phyloP scores from a whole-genome alignment of 768 basidiomycete genomes.

The Candolleomyces aberdarensis region DNA sequence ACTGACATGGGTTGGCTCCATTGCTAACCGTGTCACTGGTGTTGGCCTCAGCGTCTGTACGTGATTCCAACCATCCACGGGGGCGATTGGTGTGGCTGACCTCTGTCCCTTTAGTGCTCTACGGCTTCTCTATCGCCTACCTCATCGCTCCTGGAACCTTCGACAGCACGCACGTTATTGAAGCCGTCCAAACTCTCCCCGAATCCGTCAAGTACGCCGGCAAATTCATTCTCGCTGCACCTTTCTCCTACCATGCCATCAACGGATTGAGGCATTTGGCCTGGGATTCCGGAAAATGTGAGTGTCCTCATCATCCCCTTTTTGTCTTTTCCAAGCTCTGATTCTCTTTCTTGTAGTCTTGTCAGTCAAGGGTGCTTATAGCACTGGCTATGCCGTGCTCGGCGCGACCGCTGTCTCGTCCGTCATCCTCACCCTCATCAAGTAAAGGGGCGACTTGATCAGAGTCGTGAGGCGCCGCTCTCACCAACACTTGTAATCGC shows the following conservation, averaged over 20 bases:
- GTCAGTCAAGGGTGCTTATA: constrained; percentile 76
- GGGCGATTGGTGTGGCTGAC: background rate
- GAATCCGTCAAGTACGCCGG: constrained; percentile 70
- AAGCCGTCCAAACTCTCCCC: constrained; percentile 67
- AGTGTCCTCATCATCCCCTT: constrained; percentile 29
- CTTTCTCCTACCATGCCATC: constrained; percentile 87
- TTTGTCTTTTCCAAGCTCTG: background rate
- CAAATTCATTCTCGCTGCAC: constrained; percentile 78
- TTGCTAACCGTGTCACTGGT: constrained; percentile 86
- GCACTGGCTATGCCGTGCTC: constrained; percentile 79
- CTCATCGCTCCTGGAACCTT: constrained; percentile 79
- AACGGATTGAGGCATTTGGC: constrained; percentile 89
- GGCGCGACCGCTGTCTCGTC: constrained; percentile 77
- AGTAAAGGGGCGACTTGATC: constrained; percentile 15
- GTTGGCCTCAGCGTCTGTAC: constrained; percentile 71
- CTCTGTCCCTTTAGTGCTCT: constrained; percentile 59
- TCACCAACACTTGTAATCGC: background rate
- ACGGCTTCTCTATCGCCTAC: constrained; percentile 85
- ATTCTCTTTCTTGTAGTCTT: constrained; percentile 52
- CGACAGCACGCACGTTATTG: constrained; percentile 74
- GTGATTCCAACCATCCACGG: constrained; percentile 26
- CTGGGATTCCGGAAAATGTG: constrained; percentile 91
- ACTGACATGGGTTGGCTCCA: constrained; percentile 85
- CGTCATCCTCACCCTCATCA: constrained; percentile 46
- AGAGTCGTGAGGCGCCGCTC: background rate